Evolutionary conservation across 495 filamentous ascomycete species (phyloP), one percentile per base, ranked within the genome.

Genomic region (Aspergillus hancockii): DNA sequence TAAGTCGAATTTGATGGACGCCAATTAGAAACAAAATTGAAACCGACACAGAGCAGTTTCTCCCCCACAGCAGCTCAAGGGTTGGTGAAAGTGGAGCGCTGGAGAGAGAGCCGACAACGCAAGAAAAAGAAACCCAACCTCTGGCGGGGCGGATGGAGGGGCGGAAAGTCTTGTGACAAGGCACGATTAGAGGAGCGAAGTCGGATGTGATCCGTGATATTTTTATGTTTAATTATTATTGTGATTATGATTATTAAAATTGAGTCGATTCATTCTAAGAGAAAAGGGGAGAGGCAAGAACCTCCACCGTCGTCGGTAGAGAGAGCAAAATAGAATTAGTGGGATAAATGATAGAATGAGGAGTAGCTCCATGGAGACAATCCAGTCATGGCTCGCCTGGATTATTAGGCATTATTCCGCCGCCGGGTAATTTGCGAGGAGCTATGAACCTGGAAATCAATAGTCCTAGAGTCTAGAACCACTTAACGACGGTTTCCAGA

Each of bases 51-150:
- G 43, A 47, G 19, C 43, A 47, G 43, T 47, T 25, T 54, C 34
- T 54, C 52, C 52, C 52, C 52, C 52, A 54, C 52, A 54, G 40
- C 52, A 38, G 34, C 34, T 41, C 52, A 54, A n/a, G 52, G 34
- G 19, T 43, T 28, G 34, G 12, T 43, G 31, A 18, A 43, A 54
- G 52, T 54, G 52, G 52, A 54, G 52, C 52, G 52, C 52, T 47
- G 43, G 43, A 47, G 43, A 47, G 25, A 28, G 43, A 47, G 19
- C 43, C 43, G 43, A 47, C 43, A 47, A 47, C 43, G 43, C 43
- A 47, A 12, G 19, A 47, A 47, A 36, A 14, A 10, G 8, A n/a
- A 47, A 23, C 43, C 43, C 23, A n/a, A 47, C 41, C 41, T 45
- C 18, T 45, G 18, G 41, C 41, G 41, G 41, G 41, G 41, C 41